Evolutionary conservation across 768 basidiomycete genomes (phyloP), one percentile per base, ranked within the genome.

Genomic region (Strobilomyces echinocephalus): DNA sequence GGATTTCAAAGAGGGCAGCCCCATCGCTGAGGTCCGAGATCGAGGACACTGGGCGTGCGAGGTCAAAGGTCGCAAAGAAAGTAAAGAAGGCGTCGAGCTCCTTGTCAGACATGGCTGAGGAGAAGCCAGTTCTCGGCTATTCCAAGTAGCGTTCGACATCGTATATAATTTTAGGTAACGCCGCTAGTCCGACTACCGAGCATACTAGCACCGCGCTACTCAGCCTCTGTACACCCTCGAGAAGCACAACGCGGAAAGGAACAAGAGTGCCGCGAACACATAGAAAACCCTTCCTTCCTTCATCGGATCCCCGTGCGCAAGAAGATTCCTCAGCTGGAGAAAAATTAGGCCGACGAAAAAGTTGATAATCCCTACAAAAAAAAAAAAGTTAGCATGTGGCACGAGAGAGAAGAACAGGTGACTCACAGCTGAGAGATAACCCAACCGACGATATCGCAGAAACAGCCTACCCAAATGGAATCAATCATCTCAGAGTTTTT

Each of bases 221-320:
- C 57, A 69, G 38, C 55, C 60, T 45, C 49, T 59, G 48, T 70
- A 70, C 9, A 71, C 33, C 45, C 49, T 67, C 46, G 52, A 57
- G 56, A 70, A 70, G 44, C 42, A 55, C 38, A 16, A 35, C 3
- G 63, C 46, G 5, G 66, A 60, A 38, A 58, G 60, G 16, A 70
- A 51, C 46, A 95, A 73, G 12, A 85, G 61, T 0, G 63, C 75
- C 2, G 83, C 86, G 63, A 95, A 97, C 5, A 95, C 72, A 61
- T 87, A 95, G 67, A 97, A 97, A 3, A 97, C 84, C 43, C 87
- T 79, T n/a, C 93, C 93, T 62, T 90, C 87, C 58, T 88, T 87
- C 62, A 62, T 61, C 1, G 73, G 67, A 41, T 77, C 74, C 1
- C 81, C 84, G 3, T 77, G 77, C 9, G 90, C 78, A 41, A 98